Evolutionary conservation across 73 alveolate species (phyloP).

Genomic region (Paramecium caudatum): DNA sequence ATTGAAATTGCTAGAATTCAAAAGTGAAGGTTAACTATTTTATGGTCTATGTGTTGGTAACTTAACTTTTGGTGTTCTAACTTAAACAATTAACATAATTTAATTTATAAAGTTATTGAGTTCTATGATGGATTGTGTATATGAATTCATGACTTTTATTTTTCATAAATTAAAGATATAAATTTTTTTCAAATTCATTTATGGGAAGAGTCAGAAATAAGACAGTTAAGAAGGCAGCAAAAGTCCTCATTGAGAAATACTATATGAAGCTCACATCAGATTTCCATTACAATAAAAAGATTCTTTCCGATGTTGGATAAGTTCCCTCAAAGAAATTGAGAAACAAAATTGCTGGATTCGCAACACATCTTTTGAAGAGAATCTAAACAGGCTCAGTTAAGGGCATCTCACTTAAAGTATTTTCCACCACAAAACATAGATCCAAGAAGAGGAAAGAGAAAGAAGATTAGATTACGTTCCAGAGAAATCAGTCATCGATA

Average conservation of each 20-base stretch:
- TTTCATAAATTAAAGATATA: slow-evolving; percentile 47
- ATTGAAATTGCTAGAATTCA: slow-evolving; percentile 12
- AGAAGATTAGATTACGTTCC: slow-evolving; percentile 79
- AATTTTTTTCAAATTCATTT: slow-evolving; percentile 50
- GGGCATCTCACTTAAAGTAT: slow-evolving; percentile 95
- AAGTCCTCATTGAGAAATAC: slow-evolving; percentile 94
- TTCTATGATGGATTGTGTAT: too few relatives aligned
- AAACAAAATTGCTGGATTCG: slow-evolving; percentile 94
- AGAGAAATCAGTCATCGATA: slow-evolving; percentile 73
- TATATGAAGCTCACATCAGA: slow-evolving; percentile 95
- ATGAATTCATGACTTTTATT: too few relatives aligned
- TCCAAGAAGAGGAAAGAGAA: slow-evolving; percentile 85
- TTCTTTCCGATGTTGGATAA: slow-evolving; percentile 95
- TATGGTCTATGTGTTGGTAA: slow-evolving; percentile 32
- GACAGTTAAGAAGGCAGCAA: slow-evolving; percentile 98
- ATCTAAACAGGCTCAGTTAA: slow-evolving; percentile 98
- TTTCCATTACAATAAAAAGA: slow-evolving; percentile 98
- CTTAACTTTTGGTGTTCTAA: slow-evolving; percentile 27
- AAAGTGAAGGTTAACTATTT: slow-evolving; percentile 13
- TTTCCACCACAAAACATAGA: slow-evolving; percentile 95
- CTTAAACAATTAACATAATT: slow-evolving; percentile 20
- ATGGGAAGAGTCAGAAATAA: slow-evolving; percentile 99
- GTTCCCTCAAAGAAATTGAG: slow-evolving; percentile 96
- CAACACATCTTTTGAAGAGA: slow-evolving; percentile 97
- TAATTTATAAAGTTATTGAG: background rate